A percentile compares a stretch with the other conserved stretches of the same genome.
Evolutionary conservation across 1,284 basidiomycete genomes (phyloP).

Genomic region (Cryptococcus sp.): DNA sequence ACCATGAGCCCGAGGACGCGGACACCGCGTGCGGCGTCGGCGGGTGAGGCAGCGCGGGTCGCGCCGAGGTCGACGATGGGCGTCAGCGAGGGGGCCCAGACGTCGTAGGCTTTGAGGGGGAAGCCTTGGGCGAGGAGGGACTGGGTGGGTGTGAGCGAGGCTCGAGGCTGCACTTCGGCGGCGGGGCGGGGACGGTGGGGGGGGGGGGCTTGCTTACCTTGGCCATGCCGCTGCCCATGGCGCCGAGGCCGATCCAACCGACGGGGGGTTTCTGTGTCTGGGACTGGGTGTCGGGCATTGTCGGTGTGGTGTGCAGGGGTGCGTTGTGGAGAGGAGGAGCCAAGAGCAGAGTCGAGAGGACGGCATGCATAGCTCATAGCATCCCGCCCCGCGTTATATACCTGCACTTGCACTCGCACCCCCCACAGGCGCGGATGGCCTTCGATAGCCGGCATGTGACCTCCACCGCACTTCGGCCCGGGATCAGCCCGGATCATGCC

Average conservation of each 20-base stretch:
- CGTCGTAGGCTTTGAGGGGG: constrained; percentile 40
- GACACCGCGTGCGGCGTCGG: constrained; percentile 27
- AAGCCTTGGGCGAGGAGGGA: constrained; percentile 31
- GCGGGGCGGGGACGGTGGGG: neutral
- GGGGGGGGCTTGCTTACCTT: constrained; percentile 17
- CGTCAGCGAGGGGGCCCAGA: constrained; percentile 39
- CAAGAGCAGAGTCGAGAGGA: no score
- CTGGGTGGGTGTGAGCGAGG: constrained; percentile 20
- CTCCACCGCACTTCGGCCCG: no score
- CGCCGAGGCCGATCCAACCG: constrained; percentile 44
- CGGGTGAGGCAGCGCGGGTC: constrained; percentile 15
- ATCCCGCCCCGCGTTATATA: no score
- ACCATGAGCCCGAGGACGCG: constrained; percentile 45
- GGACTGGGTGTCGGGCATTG: no score
- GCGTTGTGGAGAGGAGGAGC: no score
- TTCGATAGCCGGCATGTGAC: no score
- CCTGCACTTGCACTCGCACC: no score
- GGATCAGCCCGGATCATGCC: no score
- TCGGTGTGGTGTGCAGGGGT: no score
- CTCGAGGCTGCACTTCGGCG: neutral
- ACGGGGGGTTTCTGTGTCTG: constrained; percentile 13
- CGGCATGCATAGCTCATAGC: no score
- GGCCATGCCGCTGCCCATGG: constrained; percentile 44
- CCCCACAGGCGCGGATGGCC: no score
- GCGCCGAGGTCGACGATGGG: constrained; percentile 29